Percentiles rank a stretch among this genome's conserved stretches.
Evolutionary conservation across 192 early-diverging fungal species (phyloP).

Genomic region (Spizellomyces sp.): DNA sequence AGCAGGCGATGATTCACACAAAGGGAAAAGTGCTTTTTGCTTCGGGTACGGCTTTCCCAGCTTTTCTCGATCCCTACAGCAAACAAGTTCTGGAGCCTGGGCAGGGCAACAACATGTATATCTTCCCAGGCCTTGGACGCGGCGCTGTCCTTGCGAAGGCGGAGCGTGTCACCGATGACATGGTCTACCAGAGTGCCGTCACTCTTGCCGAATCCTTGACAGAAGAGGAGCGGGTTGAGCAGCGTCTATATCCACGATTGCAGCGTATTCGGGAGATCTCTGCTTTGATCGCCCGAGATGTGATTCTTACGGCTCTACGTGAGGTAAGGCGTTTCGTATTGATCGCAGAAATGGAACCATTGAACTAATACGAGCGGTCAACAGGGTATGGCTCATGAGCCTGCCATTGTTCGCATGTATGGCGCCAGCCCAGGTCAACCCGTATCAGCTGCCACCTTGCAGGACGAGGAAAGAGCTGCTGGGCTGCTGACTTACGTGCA

Average conservation of each 20-base stretch:
- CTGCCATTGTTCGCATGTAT: constrained; percentile 21
- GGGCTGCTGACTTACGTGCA: constrained; percentile 3
- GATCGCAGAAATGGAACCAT: too few species aligned
- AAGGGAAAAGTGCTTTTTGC: constrained; percentile 92
- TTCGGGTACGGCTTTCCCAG: constrained; percentile 91
- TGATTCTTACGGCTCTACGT: constrained; percentile 55
- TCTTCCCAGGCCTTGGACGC: constrained; percentile 94
- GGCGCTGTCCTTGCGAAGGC: constrained; percentile 79
- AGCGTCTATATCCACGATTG: constrained; percentile 83
- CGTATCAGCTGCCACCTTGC: background rate
- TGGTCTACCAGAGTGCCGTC: constrained; percentile 82
- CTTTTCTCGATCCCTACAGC: constrained; percentile 67
- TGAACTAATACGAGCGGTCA: too few species aligned
- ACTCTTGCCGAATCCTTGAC: constrained; percentile 78
- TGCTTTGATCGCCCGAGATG: constrained; percentile 77
- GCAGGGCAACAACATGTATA: constrained; percentile 96
- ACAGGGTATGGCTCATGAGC: constrained; percentile 32
- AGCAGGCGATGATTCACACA: constrained; percentile 84
- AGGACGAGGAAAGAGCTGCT: background rate
- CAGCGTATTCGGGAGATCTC: constrained; percentile 85
- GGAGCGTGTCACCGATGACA: constrained; percentile 68
- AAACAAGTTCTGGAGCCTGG: constrained; percentile 55
- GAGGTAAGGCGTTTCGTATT: constrained; percentile 28
- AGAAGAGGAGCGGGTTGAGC: constrained; percentile 64
- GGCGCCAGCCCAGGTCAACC: background rate